Percentiles rank a stretch among this genome's conserved stretches.
Conservation (phyloP, 345 rosid genomes). For the Melaleuca quinquenervia region DNA sequence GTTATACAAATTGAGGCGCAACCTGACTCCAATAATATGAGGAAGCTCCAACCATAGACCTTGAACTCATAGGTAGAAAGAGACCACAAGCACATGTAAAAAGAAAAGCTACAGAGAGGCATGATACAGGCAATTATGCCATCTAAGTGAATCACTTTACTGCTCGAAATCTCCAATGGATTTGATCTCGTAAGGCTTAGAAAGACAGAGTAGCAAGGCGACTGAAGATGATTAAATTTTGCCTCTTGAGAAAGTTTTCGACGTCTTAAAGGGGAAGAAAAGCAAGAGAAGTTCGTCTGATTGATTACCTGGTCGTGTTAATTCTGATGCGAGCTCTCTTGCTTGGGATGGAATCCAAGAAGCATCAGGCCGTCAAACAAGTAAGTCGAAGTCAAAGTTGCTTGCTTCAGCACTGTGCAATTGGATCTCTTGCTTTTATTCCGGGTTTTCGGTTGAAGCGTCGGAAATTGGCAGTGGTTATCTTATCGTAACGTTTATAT, state of each 20-base stretch:
- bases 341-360: neutral
- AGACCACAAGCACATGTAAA: neutral
- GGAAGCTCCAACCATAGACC: neutral
- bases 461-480: neutral
- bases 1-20: rapidly evolving
- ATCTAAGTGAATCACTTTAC: neutral
- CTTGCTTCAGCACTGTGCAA: neutral
- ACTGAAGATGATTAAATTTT: neutral
- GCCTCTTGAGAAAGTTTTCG: neutral
- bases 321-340: neutral
- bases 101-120: neutral
- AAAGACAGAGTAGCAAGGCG: neutral
- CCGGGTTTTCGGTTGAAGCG: neutral
- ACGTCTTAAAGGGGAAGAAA: neutral
- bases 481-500: neutral
- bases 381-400: neutral
- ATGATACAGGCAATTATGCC: rapidly evolving
- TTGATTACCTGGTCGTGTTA: neutral
- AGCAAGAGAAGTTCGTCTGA: neutral
- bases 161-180: neutral
- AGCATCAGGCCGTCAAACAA: neutral
- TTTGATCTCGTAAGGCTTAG: neutral
- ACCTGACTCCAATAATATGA: neutral
- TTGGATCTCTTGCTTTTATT: neutral
- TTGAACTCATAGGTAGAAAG: neutral